Conservation (phyloP, 192 early-diverging fungal genomes). For the Coemansia sp. region DNA sequence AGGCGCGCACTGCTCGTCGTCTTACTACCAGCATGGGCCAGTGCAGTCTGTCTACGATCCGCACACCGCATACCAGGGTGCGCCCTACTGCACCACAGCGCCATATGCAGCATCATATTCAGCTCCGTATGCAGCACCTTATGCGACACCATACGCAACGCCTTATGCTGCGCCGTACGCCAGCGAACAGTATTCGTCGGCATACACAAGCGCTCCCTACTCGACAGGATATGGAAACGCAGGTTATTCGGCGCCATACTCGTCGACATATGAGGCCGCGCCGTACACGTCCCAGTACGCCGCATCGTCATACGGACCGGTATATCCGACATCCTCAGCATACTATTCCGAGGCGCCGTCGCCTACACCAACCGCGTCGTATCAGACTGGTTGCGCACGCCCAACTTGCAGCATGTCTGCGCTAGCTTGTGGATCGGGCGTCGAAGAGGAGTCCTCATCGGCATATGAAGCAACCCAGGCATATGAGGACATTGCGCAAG, state of each 20-base stretch:
- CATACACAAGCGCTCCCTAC: conserved; percentile 3
- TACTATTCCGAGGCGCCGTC: neutral
- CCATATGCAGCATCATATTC: neutral
- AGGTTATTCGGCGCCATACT: conserved; percentile 2
- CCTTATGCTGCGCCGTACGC: conserved; percentile 3
- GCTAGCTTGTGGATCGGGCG: neutral
- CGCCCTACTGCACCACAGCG: neutral
- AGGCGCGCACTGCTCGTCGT: neutral
- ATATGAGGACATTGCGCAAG: conserved; percentile 5
- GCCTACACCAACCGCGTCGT: conserved; percentile 5
- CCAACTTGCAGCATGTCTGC: neutral
- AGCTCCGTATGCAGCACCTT: neutral
- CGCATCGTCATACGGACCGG: neutral
- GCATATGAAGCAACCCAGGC: conserved; percentile 1
- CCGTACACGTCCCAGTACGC: neutral
- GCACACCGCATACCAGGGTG: neutral
- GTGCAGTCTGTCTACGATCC: conserved; percentile 5
- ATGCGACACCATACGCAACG: too few species aligned
- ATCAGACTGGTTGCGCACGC: conserved; percentile 7
- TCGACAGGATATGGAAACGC: neutral
- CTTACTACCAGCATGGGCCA: conserved; percentile 1
- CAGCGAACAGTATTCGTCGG: neutral
- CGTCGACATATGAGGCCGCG: neutral
- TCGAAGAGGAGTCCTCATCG: neutral
- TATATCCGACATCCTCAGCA: neutral